These are phyloP conservation scores for Pezicula neosporulosa DNA, from an alignment of 2,329 filamentous ascomycete species.

Conservation along the genomic window DNA sequence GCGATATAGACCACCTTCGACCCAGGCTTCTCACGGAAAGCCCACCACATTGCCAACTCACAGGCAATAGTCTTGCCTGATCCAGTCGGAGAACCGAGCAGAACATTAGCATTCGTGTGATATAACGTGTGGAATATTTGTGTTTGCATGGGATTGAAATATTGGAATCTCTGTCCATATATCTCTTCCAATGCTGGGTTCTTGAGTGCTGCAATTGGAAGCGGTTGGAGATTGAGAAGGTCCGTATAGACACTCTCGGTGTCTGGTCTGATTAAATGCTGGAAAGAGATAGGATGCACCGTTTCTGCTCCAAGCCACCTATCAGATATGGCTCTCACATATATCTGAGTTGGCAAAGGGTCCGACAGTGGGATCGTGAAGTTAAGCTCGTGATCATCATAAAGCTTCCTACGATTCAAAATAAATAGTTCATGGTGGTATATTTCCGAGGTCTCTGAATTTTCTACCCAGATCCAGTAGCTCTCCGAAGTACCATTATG, in stretches of 20 bases:
- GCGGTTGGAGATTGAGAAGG: conserved; percentile 83
- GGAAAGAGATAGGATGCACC: conserved; percentile 91
- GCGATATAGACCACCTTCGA: conserved; percentile 99
- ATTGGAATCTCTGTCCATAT: conserved; percentile 85
- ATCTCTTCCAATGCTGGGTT: conserved; percentile 85
- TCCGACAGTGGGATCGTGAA: conserved; percentile 96
- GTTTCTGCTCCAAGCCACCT: conserved; percentile 96
- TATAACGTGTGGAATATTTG: conserved; percentile 98
- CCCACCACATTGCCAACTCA: conserved; percentile 99
- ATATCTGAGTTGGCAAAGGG: conserved; percentile 91
- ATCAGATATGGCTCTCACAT: conserved; percentile 91
- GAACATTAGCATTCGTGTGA: conserved; percentile 85
- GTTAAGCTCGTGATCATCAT: conserved; percentile 96
- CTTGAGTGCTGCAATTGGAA: conserved; percentile 82
- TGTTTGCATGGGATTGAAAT: conserved; percentile 99
- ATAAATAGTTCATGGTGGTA: conserved; percentile 99
- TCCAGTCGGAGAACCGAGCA: conserved; percentile 92
- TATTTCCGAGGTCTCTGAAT: conserved; percentile 95
- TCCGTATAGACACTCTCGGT: conserved; percentile 98
- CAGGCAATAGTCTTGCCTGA: conserved; percentile 97
- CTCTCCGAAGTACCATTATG: conserved; percentile 93
- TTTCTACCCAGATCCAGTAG: conserved; percentile 99
- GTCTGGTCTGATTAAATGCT: conserved; percentile 94
- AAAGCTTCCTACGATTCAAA: conserved; percentile 80
- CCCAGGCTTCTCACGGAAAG: conserved; percentile 88